phyloP scores from a whole-genome alignment of 2,329 filamentous ascomycete species.

The Fusarium subglutinans region DNA sequence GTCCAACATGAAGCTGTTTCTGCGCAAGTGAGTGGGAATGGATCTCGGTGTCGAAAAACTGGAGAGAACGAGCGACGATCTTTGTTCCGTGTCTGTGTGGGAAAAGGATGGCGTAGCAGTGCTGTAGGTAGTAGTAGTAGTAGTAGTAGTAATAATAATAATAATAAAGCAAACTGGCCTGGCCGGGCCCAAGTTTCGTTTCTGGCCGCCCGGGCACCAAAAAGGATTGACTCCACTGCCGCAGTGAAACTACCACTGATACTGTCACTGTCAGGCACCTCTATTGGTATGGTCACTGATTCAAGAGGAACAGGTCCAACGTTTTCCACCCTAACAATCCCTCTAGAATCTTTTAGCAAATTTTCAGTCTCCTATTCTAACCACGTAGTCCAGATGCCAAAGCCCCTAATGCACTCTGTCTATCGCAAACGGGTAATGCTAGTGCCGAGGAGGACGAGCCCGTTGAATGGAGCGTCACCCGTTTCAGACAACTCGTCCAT shows the following conservation, averaged over 20 bases:
- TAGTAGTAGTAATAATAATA: background rate
- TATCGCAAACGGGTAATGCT: background rate
- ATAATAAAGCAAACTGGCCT: slow-evolving; percentile 7
- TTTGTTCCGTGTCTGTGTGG: slow-evolving; percentile 26
- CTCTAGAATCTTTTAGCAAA: background rate
- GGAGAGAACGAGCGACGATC: slow-evolving; percentile 34
- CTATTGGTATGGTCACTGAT: slow-evolving; percentile 5
- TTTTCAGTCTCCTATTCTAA: background rate
- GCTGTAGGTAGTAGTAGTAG: background rate
- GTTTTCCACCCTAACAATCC: background rate
- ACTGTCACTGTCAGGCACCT: slow-evolving; percentile 5
- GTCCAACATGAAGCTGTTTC: slow-evolving; percentile 27
- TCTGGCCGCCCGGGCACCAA: slow-evolving; percentile 28
- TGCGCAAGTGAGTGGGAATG: slow-evolving; percentile 5
- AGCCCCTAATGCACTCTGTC: background rate
- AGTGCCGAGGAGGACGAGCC: slow-evolving; percentile 3
- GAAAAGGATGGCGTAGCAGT: slow-evolving; percentile 12
- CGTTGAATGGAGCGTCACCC: background rate
- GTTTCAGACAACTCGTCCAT: slow-evolving; percentile 8
- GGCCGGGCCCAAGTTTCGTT: slow-evolving; percentile 39
- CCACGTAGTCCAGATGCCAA: background rate
- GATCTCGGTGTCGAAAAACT: slow-evolving; percentile 23
- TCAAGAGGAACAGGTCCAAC: slow-evolving; percentile 16
- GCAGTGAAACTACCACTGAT: slow-evolving; percentile 16
- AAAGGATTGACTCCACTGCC: slow-evolving; percentile 22